Base-by-base conservation (phyloP, 192 early-diverging fungal species). In the Radiomyces spectabilis region DNA sequence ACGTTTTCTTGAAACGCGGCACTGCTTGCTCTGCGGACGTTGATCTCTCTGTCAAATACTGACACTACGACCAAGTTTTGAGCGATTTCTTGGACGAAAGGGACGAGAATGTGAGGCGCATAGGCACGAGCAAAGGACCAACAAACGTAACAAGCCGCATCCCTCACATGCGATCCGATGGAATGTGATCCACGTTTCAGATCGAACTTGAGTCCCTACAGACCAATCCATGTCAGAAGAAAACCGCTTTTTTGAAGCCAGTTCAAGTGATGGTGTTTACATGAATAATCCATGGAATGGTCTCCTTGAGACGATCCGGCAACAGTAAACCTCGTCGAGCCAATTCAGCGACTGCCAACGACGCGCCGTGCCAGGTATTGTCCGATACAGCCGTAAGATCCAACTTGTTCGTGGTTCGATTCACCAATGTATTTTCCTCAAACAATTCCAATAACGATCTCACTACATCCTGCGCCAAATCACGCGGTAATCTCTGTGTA, bases 1-100 rank as follows among this genome's bases (percentile, higher is more conserved):
- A 95, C 96, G 60, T 94, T 91, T 56, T 99, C 96, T 68, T 99
- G 96, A 66, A 95, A 97, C 4, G 96, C 96, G 5, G 96, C 96
- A 64, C 86, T 88, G 21, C 88, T 89, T 4, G 96, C 96, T 21
- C 96, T 74, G 13, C 96, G 81, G 13, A 97, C 85, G 53, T 91
- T 92, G 21, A 94, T 79, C 50, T 99, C 96, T 10, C 96, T 85
- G 71, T 99, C 96, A 69, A 89, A 89, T 3, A 89, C 76, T 0
- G 88, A 85, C 12, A 87, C 84, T 0, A 84, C 83, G 18, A 94
- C 80, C 13, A 99, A 65, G n/a, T 71, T 75, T 18, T 78, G 81
- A 1, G 93, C 87, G 54, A 97, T 59, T 19, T 77, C 61, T 3
- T 65, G 26, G 12, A 85, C 79, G 72, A 84, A 78, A 3, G 80